Evolutionary conservation across 2,329 filamentous ascomycete species (phyloP).

Genomic region (Gyromitra esculenta): DNA sequence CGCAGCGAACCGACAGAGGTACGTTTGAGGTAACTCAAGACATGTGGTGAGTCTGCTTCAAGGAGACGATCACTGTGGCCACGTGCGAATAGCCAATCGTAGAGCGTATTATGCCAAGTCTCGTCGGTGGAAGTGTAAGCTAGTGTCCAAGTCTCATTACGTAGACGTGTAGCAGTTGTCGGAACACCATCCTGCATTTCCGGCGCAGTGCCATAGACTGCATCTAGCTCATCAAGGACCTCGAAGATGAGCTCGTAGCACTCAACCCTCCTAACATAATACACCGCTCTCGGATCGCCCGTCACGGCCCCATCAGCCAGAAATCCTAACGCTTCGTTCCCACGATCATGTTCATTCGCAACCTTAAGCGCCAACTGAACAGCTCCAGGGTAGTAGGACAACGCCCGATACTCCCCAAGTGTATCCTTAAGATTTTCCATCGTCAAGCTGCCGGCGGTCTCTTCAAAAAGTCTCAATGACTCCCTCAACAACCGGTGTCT

Average conservation of each 20-base stretch:
- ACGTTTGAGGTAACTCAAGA: conserved; percentile 83
- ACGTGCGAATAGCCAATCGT: conserved; percentile 93
- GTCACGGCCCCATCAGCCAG: conserved; percentile 81
- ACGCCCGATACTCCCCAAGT: conserved; percentile 78
- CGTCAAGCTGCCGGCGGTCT: conserved; percentile 84
- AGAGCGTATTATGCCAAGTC: conserved; percentile 94
- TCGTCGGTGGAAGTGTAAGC: conserved; percentile 89
- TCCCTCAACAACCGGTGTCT: conserved; percentile 85
- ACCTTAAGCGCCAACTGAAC: conserved; percentile 87
- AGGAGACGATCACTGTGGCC: conserved; percentile 87
- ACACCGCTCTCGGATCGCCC: conserved; percentile 71
- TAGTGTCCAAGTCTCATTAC: conserved; percentile 87
- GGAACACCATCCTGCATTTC: conserved; percentile 80
- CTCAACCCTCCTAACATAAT: conserved; percentile 75
- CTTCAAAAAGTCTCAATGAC: conserved; percentile 85
- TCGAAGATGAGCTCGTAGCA: conserved; percentile 90
- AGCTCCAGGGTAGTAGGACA: conserved; percentile 89
- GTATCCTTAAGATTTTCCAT: conserved; percentile 81
- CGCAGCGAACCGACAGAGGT: conserved; percentile 76
- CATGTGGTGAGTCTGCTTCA: conserved; percentile 82
- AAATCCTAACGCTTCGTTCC: conserved; percentile 85
- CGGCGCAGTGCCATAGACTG: conserved; percentile 73
- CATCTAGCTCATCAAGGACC: conserved; percentile 81
- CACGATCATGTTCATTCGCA: conserved; percentile 84
- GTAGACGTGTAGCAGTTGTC: conserved; percentile 78